Conservation (phyloP, 2,329 filamentous ascomycete species). For the Pseudogymnoascus sp. region DNA sequence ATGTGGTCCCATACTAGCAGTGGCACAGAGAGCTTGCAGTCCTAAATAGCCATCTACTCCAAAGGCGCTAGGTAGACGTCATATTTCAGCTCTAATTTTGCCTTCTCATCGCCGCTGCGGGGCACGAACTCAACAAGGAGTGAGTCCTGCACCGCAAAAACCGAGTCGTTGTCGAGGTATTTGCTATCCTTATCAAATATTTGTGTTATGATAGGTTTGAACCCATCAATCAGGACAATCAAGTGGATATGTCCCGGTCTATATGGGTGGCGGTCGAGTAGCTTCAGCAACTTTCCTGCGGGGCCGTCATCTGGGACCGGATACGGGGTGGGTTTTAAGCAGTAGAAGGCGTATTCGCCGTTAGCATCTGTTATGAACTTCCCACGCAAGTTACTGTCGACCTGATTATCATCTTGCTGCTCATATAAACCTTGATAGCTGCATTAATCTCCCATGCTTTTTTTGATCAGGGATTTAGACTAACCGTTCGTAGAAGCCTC, state of each 20-base stretch:
- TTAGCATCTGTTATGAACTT: constrained; percentile 52
- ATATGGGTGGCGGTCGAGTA: constrained; percentile 54
- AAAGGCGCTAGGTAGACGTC: constrained; percentile 19
- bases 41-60: not conserved
- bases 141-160: constrained; percentile 48
- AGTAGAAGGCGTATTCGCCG: constrained; percentile 47
- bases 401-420: constrained; percentile 55
- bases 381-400: constrained; percentile 55
- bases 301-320: constrained; percentile 34
- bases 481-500: constrained; percentile 51
- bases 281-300: constrained; percentile 47
- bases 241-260: constrained; percentile 59
- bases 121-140: constrained; percentile 45
- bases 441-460: not conserved
- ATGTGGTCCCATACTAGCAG: not conserved
- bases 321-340: constrained; percentile 38
- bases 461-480: not conserved
- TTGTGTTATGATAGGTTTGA: constrained; percentile 67
- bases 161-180: constrained; percentile 48
- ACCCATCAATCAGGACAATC: constrained; percentile 39
- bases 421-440: constrained; percentile 37
- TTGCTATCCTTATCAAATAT: constrained; percentile 64
- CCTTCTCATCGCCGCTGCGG: constrained; percentile 31
- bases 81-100: constrained; percentile 29
- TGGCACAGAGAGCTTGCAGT: not conserved